Evolutionary conservation across 768 basidiomycete species (phyloP).

Genomic region (Cystofilobasidium macerans): DNA sequence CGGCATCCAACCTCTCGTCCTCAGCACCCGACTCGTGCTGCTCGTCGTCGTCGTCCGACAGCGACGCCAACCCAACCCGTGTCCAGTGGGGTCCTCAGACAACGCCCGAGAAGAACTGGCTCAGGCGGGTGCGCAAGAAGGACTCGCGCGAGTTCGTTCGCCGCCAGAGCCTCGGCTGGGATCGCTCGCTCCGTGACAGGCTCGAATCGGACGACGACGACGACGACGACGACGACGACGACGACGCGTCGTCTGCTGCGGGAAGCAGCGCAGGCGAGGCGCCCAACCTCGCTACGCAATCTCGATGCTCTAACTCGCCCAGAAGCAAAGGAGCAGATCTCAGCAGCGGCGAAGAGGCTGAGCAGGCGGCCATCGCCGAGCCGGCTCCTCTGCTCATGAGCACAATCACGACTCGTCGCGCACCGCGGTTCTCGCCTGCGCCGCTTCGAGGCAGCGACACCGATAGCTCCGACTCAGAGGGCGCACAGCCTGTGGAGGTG

Average conservation of each 20-base stretch:
- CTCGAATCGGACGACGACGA: conserved; percentile 3
- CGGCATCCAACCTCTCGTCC: not conserved
- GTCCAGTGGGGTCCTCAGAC: conserved; percentile 16
- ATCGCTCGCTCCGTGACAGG: conserved; percentile 1
- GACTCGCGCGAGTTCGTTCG: conserved; percentile 25
- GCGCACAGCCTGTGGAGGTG: too few species aligned
- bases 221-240: not conserved
- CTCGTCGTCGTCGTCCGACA: conserved; percentile 17
- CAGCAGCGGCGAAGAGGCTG: not conserved
- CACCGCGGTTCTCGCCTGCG: too few species aligned
- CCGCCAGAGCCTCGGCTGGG: conserved; percentile 18
- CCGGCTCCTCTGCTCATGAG: not conserved
- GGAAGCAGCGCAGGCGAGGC: too few species aligned
- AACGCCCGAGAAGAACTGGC: conserved; percentile 16
- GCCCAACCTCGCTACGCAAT: too few species aligned
- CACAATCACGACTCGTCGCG: too few species aligned
- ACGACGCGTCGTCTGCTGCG: not conserved
- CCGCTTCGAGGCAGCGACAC: too few species aligned
- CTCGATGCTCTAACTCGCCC: too few species aligned
- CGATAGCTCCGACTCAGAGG: not conserved
- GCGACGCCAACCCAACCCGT: conserved; percentile 21
- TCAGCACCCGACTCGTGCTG: not conserved
- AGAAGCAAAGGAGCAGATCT: too few species aligned
- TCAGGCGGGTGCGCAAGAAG: conserved; percentile 8
- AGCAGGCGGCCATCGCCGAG: too few species aligned